These are phyloP conservation scores for Eimeria falciformis DNA, from an alignment of 169 alveolate species.

Conservation along the genomic window DNA sequence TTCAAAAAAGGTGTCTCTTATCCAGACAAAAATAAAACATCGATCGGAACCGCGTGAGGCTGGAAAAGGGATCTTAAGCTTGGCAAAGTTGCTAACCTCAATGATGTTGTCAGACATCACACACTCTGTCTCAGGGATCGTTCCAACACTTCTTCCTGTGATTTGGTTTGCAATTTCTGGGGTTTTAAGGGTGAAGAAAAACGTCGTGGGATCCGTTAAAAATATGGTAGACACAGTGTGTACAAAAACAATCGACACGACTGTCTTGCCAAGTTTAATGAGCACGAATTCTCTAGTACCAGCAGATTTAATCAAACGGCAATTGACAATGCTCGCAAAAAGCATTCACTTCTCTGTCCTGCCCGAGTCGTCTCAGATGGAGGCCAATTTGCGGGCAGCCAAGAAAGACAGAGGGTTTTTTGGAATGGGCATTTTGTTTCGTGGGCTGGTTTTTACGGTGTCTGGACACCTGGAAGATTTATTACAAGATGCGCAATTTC, in stretches of 20 bases:
- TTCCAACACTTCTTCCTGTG: neutral
- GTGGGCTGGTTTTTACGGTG: neutral
- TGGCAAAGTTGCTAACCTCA: neutral
- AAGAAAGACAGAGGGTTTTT: neutral
- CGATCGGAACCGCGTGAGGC: too few species aligned
- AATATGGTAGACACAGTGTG: slow-evolving; percentile 26
- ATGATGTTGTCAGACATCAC: neutral
- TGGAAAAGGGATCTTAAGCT: neutral
- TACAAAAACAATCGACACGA: neutral
- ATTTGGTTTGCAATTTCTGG: neutral
- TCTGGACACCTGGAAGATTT: neutral
- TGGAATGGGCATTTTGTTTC: neutral
- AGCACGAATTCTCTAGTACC: neutral
- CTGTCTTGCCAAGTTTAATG: neutral
- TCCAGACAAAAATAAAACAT: too few species aligned
- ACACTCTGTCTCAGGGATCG: neutral
- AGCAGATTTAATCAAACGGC: neutral
- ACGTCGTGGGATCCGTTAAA: slow-evolving; percentile 16
- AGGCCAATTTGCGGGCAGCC: neutral
- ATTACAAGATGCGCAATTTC: neutral
- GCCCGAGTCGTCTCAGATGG: neutral
- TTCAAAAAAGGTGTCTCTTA: too few species aligned
- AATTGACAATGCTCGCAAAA: slow-evolving; percentile 1
- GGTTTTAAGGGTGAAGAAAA: neutral
- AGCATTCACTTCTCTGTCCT: neutral